These are phyloP conservation scores for Exserohilum turcica DNA, from an alignment of 2,329 filamentous ascomycete species.

Conservation along the genomic window DNA sequence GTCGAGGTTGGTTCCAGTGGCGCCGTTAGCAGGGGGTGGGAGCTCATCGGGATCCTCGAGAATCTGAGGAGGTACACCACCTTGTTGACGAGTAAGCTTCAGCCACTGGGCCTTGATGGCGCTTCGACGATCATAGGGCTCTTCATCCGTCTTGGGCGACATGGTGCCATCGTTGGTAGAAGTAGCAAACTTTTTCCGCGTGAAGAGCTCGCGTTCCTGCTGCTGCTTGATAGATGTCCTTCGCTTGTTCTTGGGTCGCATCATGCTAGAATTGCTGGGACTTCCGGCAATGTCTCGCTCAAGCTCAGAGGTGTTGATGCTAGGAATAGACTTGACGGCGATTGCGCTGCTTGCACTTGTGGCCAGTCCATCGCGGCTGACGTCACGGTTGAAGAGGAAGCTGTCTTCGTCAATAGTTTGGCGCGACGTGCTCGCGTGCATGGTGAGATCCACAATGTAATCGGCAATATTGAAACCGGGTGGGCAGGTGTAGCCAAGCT, in stretches of 20 bases:
- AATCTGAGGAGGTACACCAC: constrained; percentile 62
- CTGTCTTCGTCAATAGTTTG: constrained; percentile 62
- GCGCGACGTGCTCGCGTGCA: constrained; percentile 77
- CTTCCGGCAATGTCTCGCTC: constrained; percentile 65
- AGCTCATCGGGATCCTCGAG: constrained; percentile 71
- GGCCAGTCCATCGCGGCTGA: constrained; percentile 67
- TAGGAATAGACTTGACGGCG: constrained; percentile 88
- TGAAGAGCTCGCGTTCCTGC: constrained; percentile 90
- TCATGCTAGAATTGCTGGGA: constrained; percentile 62
- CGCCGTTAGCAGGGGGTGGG: constrained; percentile 61
- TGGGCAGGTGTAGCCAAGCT: constrained; percentile 88
- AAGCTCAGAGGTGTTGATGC: constrained; percentile 75
- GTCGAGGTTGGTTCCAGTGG: constrained; percentile 76
- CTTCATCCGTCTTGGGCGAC: constrained; percentile 68
- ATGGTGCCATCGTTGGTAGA: constrained; percentile 51
- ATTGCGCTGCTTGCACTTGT: constrained; percentile 84
- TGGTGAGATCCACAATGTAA: constrained; percentile 94
- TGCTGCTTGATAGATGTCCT: constrained; percentile 81
- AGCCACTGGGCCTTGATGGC: constrained; percentile 63
- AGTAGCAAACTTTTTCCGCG: constrained; percentile 71
- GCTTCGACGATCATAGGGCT: constrained; percentile 59
- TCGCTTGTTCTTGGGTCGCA: constrained; percentile 70
- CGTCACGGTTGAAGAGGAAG: constrained; percentile 64
- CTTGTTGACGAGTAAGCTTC: constrained; percentile 60
- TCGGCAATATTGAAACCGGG: constrained; percentile 99